Evolutionary conservation across 768 basidiomycete genomes (phyloP).

Genomic region (Xerocomellus amylosporus): DNA sequence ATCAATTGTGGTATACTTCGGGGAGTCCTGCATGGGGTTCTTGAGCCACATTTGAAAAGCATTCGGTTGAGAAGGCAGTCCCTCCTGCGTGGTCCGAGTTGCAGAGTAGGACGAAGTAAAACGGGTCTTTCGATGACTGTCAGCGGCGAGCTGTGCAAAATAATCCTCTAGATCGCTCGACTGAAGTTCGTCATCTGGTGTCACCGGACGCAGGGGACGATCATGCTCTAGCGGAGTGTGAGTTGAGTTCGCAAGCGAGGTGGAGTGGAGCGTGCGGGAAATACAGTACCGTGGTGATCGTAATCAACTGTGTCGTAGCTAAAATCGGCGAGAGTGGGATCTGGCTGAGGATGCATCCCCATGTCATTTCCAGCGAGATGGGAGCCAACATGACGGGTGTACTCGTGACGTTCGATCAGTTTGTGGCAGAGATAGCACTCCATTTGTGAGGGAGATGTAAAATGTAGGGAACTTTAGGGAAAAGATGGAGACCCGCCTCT

Average conservation of each 20-base stretch:
- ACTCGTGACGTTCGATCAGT: constrained; percentile 12
- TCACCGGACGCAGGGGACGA: neutral
- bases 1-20: constrained; percentile 21
- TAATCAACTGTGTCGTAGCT: neutral
- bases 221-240: neutral
- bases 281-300: neutral
- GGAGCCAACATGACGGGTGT: constrained; percentile 9
- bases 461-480: neutral
- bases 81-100: neutral
- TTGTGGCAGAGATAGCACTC: constrained; percentile 18
- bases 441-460: neutral
- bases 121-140: neutral
- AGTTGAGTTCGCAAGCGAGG: neutral
- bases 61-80: neutral
- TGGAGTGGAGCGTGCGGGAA: neutral
- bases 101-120: neutral
- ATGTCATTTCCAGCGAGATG: neutral
- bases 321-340: neutral
- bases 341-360: neutral
- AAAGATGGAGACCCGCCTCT: neutral
- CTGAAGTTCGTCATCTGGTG: neutral
- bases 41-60: constrained; percentile 16
- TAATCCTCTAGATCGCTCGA: neutral
- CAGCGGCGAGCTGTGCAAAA: neutral
- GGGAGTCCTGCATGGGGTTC: neutral